Conservation (phyloP, 169 alveolate species). For the Plasmodium cynomolgi region DNA sequence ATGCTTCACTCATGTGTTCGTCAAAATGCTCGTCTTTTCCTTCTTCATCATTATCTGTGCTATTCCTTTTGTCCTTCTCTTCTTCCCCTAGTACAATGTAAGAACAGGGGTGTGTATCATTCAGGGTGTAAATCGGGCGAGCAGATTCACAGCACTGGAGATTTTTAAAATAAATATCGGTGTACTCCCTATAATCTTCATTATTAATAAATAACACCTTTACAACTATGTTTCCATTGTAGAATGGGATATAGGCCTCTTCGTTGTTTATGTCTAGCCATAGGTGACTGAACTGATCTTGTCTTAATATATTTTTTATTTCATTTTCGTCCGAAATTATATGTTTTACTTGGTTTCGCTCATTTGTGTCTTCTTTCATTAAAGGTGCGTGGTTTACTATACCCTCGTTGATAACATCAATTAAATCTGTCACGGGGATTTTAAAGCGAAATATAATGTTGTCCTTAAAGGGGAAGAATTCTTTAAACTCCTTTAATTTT, state of each 20-base stretch:
- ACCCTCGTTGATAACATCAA: constrained; percentile 72
- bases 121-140: constrained; percentile 5
- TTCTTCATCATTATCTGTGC: constrained; percentile 10
- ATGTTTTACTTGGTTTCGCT: neutral
- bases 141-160: neutral
- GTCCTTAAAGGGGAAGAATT: constrained; percentile 65
- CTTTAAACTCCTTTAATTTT: constrained; percentile 50
- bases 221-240: constrained; percentile 28
- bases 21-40: neutral
- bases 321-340: constrained; percentile 66
- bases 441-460: constrained; percentile 64
- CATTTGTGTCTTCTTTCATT: constrained; percentile 16
- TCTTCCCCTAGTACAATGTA: constrained; percentile 9
- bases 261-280: constrained; percentile 73
- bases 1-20: neutral
- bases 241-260: constrained; percentile 46
- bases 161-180: constrained; percentile 51
- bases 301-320: constrained; percentile 65
- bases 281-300: constrained; percentile 39
- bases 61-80: constrained; percentile 6
- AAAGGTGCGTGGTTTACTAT: constrained; percentile 23
- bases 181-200: constrained; percentile 57
- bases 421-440: constrained; percentile 29
- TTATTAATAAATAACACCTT: constrained; percentile 65
- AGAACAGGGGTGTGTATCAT: constrained; percentile 43